Percentiles rank a stretch among this genome's conserved stretches.
phyloP scores from a whole-genome alignment of 2,329 filamentous ascomycete species.

The Phyllosticta citriasiana region DNA sequence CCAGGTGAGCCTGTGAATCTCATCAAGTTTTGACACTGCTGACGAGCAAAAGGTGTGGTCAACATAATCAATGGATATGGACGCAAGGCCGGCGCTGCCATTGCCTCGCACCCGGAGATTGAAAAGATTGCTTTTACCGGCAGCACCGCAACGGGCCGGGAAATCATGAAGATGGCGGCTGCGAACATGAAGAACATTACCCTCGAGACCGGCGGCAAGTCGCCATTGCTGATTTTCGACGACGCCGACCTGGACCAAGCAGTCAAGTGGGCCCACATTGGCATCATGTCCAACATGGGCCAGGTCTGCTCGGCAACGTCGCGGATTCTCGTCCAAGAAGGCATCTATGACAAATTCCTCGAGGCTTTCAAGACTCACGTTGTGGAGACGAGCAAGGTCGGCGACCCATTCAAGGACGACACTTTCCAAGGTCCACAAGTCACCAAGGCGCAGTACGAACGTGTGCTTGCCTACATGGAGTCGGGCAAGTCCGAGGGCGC shows the following conservation, averaged over 20 bases:
- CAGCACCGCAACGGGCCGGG: conserved; percentile 49
- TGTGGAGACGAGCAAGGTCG: conserved; percentile 28
- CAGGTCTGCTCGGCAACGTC: conserved; percentile 39
- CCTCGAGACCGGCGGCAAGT: conserved; percentile 54
- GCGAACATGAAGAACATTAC: conserved; percentile 50
- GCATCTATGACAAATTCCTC: conserved; percentile 48
- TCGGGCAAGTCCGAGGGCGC: conserved; percentile 46
- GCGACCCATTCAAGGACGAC: conserved; percentile 24
- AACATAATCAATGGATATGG: conserved; percentile 48
- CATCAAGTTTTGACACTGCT: background rate
- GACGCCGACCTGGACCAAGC: conserved; percentile 38
- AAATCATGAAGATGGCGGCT: conserved; percentile 45
- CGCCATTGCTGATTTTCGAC: conserved; percentile 48
- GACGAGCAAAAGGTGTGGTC: conserved; percentile 39
- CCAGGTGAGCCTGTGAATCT: conserved; percentile 19
- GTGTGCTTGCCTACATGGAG: conserved; percentile 46
- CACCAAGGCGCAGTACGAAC: conserved; percentile 56
- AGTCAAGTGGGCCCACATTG: conserved; percentile 31
- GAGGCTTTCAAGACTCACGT: conserved; percentile 37
- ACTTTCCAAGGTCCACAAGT: conserved; percentile 51
- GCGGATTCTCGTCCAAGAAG: conserved; percentile 51
- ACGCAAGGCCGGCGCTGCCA: conserved; percentile 48
- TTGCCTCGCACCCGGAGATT: conserved; percentile 49
- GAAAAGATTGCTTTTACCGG: conserved; percentile 56
- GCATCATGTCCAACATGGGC: conserved; percentile 43